Percentiles rank a stretch among this genome's conserved stretches.
Conservation (phyloP, 2,329 filamentous ascomycete genomes). For the Hypoxylon sp. region DNA sequence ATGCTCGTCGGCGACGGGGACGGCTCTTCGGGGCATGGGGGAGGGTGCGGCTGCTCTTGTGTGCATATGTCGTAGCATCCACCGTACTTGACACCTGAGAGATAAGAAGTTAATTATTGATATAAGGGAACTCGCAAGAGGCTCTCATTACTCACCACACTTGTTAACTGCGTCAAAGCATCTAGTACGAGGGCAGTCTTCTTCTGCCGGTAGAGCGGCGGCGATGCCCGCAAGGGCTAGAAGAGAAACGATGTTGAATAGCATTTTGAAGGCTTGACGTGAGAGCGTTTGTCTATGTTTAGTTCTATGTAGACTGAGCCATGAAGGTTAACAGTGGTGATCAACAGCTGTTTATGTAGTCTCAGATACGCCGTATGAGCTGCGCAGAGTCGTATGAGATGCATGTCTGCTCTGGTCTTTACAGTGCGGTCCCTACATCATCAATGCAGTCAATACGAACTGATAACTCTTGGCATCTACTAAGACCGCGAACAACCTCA, state of each 20-base stretch:
- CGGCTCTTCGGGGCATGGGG: constrained; percentile 26
- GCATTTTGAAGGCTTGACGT: constrained; percentile 24
- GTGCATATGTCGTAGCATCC: constrained; percentile 40
- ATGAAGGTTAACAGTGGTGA: background rate
- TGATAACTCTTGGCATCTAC: constrained; percentile 26
- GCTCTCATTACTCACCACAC: constrained; percentile 30
- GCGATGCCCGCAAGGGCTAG: constrained; percentile 25
- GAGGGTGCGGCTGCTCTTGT: constrained; percentile 19
- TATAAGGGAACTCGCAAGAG: too few relatives aligned
- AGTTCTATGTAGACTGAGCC: background rate
- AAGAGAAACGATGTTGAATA: constrained; percentile 31
- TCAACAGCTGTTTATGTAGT: constrained; percentile 19
- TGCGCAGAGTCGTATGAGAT: constrained; percentile 14
- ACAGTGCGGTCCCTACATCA: constrained; percentile 22
- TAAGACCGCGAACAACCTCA: constrained; percentile 20
- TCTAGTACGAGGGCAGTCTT: constrained; percentile 31
- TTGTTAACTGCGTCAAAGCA: constrained; percentile 39
- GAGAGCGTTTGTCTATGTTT: background rate
- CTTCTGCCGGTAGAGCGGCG: constrained; percentile 22
- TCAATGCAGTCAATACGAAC: constrained; percentile 25
- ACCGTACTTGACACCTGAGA: constrained; percentile 36
- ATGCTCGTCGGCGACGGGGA: constrained; percentile 14
- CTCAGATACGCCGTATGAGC: constrained; percentile 7
- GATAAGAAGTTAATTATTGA: constrained; percentile 4
- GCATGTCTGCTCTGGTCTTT: constrained; percentile 3